Conservation (phyloP, 2,329 filamentous ascomycete species). For the Periconia digitata region DNA sequence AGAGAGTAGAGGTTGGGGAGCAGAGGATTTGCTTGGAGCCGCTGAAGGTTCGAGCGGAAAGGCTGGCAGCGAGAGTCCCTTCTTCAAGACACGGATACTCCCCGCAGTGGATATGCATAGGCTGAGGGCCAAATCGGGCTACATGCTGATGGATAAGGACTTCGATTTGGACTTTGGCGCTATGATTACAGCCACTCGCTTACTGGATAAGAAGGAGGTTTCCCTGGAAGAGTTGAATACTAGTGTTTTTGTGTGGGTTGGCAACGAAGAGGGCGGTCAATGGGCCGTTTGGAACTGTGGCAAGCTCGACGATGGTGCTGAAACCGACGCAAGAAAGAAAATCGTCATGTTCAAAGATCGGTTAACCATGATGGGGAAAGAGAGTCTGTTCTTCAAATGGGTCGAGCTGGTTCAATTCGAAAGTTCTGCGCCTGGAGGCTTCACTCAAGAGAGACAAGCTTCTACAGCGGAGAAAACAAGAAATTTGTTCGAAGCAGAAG, state of each 20-base stretch:
- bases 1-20: slow-evolving; percentile 73
- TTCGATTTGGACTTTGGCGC: slow-evolving; percentile 86
- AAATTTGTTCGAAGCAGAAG: slow-evolving; percentile 71
- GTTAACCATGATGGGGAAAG: slow-evolving; percentile 75
- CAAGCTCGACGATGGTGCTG: slow-evolving; percentile 51
- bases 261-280: slow-evolving; percentile 53
- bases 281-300: slow-evolving; percentile 71
- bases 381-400: slow-evolving; percentile 88
- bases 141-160: slow-evolving; percentile 78
- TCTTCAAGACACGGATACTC: slow-evolving; percentile 64
- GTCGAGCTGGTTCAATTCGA: slow-evolving; percentile 91
- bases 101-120: slow-evolving; percentile 69
- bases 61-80: slow-evolving; percentile 54
- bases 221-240: slow-evolving; percentile 69
- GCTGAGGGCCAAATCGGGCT: slow-evolving; percentile 79
- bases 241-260: slow-evolving; percentile 55
- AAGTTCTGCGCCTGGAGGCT: slow-evolving; percentile 74
- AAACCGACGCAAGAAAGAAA: slow-evolving; percentile 69
- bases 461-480: slow-evolving; percentile 73
- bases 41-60: slow-evolving; percentile 48
- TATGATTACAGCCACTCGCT: slow-evolving; percentile 72
- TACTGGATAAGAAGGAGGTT: slow-evolving; percentile 66
- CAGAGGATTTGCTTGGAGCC: slow-evolving; percentile 55
- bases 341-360: slow-evolving; percentile 80
- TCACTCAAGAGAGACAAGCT: slow-evolving; percentile 72